phyloP scores from a whole-genome alignment of 2,329 filamentous ascomycete genomes.

The Aspergillus sp. region DNA sequence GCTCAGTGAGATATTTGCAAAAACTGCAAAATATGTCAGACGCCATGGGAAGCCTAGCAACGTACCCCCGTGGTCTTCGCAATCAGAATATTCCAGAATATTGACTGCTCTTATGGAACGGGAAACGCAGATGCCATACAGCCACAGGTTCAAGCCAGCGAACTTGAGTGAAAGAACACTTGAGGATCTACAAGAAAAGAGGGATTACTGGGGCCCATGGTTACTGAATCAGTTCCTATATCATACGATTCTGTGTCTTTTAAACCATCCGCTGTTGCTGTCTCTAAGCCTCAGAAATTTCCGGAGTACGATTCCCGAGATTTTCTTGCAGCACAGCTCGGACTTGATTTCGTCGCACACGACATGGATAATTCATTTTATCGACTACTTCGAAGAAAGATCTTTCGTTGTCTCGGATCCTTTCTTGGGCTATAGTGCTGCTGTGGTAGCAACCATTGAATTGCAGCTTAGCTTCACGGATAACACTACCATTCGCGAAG shows the following conservation, averaged over 20 bases:
- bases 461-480: constrained; percentile 57
- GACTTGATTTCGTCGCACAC: constrained; percentile 55
- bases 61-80: constrained; percentile 52
- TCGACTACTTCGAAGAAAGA: constrained; percentile 51
- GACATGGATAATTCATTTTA: constrained; percentile 57
- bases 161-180: constrained; percentile 48
- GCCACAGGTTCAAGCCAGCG: constrained; percentile 54
- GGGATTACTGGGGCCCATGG: constrained; percentile 58
- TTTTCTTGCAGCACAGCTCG: constrained; percentile 57
- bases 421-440: constrained; percentile 53
- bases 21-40: constrained; percentile 51
- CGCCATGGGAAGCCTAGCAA: constrained; percentile 47
- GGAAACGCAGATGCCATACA: constrained; percentile 54
- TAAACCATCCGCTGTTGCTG: constrained; percentile 58
- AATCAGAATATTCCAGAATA: constrained; percentile 57
- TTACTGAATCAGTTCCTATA: constrained; percentile 57
- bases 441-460: constrained; percentile 57
- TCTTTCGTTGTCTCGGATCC: constrained; percentile 51
- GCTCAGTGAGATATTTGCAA: constrained; percentile 53
- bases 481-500: constrained; percentile 38
- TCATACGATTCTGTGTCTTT: constrained; percentile 54
- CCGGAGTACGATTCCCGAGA: constrained; percentile 55
- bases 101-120: constrained; percentile 55
- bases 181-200: constrained; percentile 47
- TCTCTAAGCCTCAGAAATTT: constrained; percentile 57